Conservation (phyloP, 192 early-diverging fungal genomes). For the Umbelopsis isabellina region DNA sequence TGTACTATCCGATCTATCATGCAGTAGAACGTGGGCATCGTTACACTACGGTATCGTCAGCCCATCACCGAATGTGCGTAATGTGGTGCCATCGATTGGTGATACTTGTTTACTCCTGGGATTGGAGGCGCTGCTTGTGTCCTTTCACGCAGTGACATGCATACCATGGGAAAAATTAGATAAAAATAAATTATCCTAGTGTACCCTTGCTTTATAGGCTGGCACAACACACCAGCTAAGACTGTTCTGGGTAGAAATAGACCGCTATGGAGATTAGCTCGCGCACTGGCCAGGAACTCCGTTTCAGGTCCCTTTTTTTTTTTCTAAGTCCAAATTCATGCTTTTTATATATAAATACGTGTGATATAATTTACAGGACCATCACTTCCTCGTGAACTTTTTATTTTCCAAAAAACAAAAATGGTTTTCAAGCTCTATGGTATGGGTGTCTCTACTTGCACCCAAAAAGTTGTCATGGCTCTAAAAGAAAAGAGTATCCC, state of each 20-base stretch:
- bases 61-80: not conserved
- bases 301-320: not conserved
- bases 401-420: not conserved
- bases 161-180: not conserved
- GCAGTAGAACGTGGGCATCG: not conserved
- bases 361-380: not conserved
- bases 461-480: constrained; percentile 1
- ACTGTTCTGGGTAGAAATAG: not conserved
- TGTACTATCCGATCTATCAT: not conserved
- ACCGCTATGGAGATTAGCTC: not conserved
- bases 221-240: not conserved
- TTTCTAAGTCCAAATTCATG: not conserved
- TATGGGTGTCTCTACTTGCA: constrained; percentile 5
- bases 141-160: not conserved
- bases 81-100: constrained; percentile 2
- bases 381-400: not conserved
- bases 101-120: not conserved
- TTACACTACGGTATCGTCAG: not conserved
- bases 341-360: not conserved
- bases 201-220: constrained; percentile 1
- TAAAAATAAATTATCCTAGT: not conserved
- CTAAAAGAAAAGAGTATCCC: not conserved
- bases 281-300: constrained; percentile 1
- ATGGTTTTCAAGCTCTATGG: constrained; percentile 5
- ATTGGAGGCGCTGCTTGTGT: not conserved